Evolutionary conservation across 192 early-diverging fungal genomes (phyloP).

Genomic region (Anaeromyces robustus): DNA sequence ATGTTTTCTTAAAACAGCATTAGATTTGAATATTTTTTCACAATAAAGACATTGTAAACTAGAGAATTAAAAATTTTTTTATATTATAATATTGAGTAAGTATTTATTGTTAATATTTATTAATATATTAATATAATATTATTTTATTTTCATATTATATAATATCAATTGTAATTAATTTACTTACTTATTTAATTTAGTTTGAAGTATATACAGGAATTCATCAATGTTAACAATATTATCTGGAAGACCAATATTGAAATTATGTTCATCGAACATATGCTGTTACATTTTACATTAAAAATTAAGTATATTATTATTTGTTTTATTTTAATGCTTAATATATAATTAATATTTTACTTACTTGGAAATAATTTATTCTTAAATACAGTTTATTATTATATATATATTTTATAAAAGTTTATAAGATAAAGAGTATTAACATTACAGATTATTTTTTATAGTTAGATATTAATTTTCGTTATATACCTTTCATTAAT

Average conservation of each 20-base stretch:
- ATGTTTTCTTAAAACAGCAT: constrained; percentile 78
- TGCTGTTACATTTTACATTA: too few species aligned
- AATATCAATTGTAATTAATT: too few species aligned
- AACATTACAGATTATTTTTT: too few species aligned
- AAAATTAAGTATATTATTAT: too few species aligned
- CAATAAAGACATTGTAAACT: constrained; percentile 77
- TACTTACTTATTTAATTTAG: constrained; percentile 42
- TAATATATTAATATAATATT: constrained; percentile 6
- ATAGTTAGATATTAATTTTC: too few species aligned
- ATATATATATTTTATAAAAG: too few species aligned
- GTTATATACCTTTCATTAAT: constrained; percentile 25
- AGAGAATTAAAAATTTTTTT: neutral
- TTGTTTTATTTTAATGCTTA: too few species aligned
- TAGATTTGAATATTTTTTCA: constrained; percentile 78
- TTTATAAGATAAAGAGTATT: too few species aligned
- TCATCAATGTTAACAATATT: constrained; percentile 75
- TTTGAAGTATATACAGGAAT: constrained; percentile 59
- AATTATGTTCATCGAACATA: constrained; percentile 80
- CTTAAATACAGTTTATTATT: too few species aligned
- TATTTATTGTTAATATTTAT: constrained; percentile 1
- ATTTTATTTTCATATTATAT: constrained; percentile 6
- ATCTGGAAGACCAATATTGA: constrained; percentile 83
- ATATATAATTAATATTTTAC: too few species aligned
- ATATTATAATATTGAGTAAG: too few species aligned
- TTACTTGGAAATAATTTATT: constrained; percentile 27